Evolutionary conservation across 192 early-diverging fungal species (phyloP).

Genomic region (Coemansia sp.): DNA sequence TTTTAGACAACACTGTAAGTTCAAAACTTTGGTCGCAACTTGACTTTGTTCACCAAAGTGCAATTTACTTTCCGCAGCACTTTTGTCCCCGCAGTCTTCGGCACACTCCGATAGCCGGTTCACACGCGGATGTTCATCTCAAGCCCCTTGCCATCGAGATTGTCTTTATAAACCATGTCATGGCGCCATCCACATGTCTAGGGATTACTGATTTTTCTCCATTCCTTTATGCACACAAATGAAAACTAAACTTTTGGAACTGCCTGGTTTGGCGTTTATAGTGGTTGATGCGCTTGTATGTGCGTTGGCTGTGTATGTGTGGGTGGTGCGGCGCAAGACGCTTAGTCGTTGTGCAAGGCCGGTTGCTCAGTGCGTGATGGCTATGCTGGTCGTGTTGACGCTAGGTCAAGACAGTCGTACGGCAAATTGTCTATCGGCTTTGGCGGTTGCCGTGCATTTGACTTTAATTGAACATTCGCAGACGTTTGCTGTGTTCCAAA

Average conservation of each 20-base stretch:
- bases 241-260: too few relatives aligned
- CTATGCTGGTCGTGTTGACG: not conserved
- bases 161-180: too few relatives aligned
- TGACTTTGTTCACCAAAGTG: not conserved
- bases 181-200: too few relatives aligned
- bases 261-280: not conserved
- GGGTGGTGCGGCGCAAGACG: not conserved
- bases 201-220: too few relatives aligned
- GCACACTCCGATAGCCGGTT: too few relatives aligned
- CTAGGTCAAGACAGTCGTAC: not conserved
- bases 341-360: not conserved
- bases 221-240: too few relatives aligned
- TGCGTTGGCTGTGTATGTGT: not conserved
- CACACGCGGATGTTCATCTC: too few relatives aligned
- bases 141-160: too few relatives aligned
- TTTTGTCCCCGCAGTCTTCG: too few relatives aligned
- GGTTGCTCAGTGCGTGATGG: not conserved
- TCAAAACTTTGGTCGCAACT: not conserved
- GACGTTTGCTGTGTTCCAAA: slow-evolving; percentile 12
- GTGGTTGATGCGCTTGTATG: not conserved
- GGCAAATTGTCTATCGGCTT: not conserved
- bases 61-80: too few relatives aligned
- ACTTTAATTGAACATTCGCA: slow-evolving; percentile 3
- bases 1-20: not conserved
- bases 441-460: slow-evolving; percentile 6